phyloP scores from a whole-genome alignment of 228 moss, liverwort and hornwort genomes.

The Sphagnum fallax region DNA sequence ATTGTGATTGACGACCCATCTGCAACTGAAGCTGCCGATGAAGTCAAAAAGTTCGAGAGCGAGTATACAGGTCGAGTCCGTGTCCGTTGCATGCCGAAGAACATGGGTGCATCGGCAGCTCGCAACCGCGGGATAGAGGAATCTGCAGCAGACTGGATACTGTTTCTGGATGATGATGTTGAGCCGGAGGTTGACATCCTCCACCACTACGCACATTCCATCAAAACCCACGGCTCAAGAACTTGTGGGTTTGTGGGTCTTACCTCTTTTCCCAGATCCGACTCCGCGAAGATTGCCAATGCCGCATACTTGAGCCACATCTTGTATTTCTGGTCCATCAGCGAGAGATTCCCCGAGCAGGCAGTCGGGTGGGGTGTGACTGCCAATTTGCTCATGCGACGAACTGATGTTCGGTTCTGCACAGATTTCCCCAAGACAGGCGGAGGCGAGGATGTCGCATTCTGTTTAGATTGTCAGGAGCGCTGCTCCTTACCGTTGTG shows the following conservation, averaged over 20 bases:
- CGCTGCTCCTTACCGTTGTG: slow-evolving; percentile 9
- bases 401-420: slow-evolving; percentile 12
- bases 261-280: slow-evolving; percentile 6
- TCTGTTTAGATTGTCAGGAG: slow-evolving; percentile 12
- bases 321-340: slow-evolving; percentile 21
- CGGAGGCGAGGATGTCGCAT: slow-evolving; percentile 29
- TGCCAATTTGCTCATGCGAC: slow-evolving; percentile 27
- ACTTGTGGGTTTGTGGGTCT: slow-evolving; percentile 29
- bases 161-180: slow-evolving; percentile 31
- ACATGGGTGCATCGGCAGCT: slow-evolving; percentile 14
- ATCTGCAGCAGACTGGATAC: slow-evolving; percentile 24
- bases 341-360: slow-evolving; percentile 7
- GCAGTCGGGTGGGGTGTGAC: slow-evolving; percentile 26
- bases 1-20: slow-evolving; percentile 20
- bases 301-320: slow-evolving; percentile 15
- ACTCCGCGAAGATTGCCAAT: background rate
- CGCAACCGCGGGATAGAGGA: slow-evolving; percentile 19
- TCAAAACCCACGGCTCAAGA: slow-evolving; percentile 1
- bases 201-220: slow-evolving; percentile 4
- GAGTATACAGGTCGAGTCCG: slow-evolving; percentile 8
- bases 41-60: slow-evolving; percentile 7
- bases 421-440: slow-evolving; percentile 26
- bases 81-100: slow-evolving; percentile 10
- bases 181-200: slow-evolving; percentile 12
- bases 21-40: background rate